Conservation (phyloP, 306 rosid genomes). For the Dalbergia cochinchinensis region DNA sequence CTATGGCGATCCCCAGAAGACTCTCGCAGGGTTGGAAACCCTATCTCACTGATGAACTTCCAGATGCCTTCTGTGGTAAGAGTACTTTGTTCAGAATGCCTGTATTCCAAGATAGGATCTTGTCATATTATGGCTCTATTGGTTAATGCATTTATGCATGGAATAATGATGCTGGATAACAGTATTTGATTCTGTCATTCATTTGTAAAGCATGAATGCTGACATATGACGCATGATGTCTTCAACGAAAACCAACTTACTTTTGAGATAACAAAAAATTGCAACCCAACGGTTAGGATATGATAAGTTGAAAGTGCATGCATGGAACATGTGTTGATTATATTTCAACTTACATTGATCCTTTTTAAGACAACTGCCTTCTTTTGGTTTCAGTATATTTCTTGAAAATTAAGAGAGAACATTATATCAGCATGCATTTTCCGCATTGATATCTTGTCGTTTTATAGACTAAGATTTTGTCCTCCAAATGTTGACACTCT, state of each 20-base stretch:
- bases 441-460: background rate
- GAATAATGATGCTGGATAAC: constrained; percentile 12
- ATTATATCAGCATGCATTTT: constrained; percentile 3
- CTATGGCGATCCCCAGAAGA: constrained; percentile 65
- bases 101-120: background rate
- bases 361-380: constrained; percentile 8
- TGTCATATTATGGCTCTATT: constrained; percentile 16
- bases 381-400: constrained; percentile 20
- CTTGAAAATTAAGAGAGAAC: constrained; percentile 7
- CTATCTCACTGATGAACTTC: constrained; percentile 63
- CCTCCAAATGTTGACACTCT: background rate
- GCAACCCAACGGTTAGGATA: background rate
- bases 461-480: constrained; percentile 10
- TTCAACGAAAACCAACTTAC: background rate
- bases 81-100: background rate
- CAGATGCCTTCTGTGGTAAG: constrained; percentile 88
- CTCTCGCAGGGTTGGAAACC: constrained; percentile 80
- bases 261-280: constrained; percentile 9
- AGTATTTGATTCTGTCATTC: constrained; percentile 26
- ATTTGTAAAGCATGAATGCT: constrained; percentile 4
- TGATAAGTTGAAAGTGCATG: constrained; percentile 1
- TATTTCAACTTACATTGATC: constrained; percentile 29
- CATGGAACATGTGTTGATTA: constrained; percentile 12
- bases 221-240: background rate
- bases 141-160: constrained; percentile 28